Evolutionary conservation across 148 eudicot species (phyloP).

Genomic region (Linanthus parryae): DNA sequence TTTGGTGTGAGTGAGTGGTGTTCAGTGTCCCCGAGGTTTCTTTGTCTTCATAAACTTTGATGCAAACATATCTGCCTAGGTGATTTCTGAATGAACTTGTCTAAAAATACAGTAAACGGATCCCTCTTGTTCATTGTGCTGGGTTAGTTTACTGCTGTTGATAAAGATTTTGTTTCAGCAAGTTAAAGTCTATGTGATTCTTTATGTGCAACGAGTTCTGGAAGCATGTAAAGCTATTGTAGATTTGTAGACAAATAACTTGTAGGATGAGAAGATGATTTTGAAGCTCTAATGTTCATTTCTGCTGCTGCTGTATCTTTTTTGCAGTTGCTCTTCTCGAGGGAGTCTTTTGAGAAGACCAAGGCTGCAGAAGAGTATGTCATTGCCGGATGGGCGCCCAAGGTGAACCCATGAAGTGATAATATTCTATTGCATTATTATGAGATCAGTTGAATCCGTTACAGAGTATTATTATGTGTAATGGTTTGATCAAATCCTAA

Average conservation of each 20-base stretch:
- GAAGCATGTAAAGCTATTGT: background rate
- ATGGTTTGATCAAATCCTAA: no score
- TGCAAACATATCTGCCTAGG: no score
- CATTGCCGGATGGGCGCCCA: slow-evolving; percentile 10
- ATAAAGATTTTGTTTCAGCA: background rate
- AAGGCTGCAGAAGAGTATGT: slow-evolving; percentile 8
- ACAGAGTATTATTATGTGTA: no score
- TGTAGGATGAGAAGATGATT: background rate
- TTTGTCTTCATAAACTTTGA: no score
- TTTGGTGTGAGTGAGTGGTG: no score
- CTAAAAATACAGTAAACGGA: no score
- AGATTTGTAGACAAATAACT: no score
- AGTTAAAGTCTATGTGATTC: background rate
- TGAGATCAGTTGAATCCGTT: no score
- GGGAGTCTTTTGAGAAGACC: slow-evolving; percentile 12
- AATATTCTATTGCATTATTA: background rate
- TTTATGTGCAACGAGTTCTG: background rate
- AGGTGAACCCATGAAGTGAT: slow-evolving; percentile 6
- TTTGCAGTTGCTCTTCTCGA: slow-evolving; percentile 7
- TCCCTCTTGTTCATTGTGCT: background rate
- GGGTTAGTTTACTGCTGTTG: background rate
- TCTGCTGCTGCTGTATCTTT: background rate
- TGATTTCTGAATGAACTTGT: no score
- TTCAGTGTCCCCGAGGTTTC: no score
- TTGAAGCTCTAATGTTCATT: background rate